Conservation (phyloP, 768 basidiomycete genomes). For the Tricholoma terreum region DNA sequence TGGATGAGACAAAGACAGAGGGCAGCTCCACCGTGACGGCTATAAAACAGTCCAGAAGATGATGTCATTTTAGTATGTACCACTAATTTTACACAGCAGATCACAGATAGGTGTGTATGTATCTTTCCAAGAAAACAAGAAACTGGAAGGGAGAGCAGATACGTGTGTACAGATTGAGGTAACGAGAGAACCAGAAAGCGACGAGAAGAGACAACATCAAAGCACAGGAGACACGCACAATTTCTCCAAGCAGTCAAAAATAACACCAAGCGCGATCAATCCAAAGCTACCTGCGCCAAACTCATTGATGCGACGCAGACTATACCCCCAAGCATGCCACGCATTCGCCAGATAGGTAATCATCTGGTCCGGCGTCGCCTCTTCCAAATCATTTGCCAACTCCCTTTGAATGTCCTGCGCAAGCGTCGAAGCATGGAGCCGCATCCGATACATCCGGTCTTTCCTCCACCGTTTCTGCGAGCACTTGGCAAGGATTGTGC, state of each 20-base stretch:
- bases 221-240: background rate
- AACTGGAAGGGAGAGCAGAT: too few relatives aligned
- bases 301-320: conserved; percentile 35
- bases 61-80: too few relatives aligned
- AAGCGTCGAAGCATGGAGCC: conserved; percentile 49
- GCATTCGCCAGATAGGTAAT: conserved; percentile 44
- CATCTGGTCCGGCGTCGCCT: conserved; percentile 27
- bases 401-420: conserved; percentile 47
- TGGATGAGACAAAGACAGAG: too few relatives aligned
- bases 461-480: conserved; percentile 57
- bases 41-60: too few relatives aligned
- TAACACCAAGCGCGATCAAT: conserved; percentile 55
- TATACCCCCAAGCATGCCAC: conserved; percentile 67
- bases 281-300: conserved; percentile 67
- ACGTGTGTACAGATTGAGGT: background rate
- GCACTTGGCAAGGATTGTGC: conserved; percentile 72
- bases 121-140: too few relatives aligned
- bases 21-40: too few relatives aligned
- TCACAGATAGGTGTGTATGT: too few relatives aligned
- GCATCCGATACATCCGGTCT: conserved; percentile 62
- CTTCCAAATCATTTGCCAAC: conserved; percentile 28
- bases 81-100: too few relatives aligned
- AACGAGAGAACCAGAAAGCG: background rate
- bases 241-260: conserved; percentile 56
- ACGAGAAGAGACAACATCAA: background rate